Evolutionary conservation across 495 filamentous ascomycete species (phyloP), one percentile per base, ranked within the genome.

Genomic region (Annulohypoxylon bovei): DNA sequence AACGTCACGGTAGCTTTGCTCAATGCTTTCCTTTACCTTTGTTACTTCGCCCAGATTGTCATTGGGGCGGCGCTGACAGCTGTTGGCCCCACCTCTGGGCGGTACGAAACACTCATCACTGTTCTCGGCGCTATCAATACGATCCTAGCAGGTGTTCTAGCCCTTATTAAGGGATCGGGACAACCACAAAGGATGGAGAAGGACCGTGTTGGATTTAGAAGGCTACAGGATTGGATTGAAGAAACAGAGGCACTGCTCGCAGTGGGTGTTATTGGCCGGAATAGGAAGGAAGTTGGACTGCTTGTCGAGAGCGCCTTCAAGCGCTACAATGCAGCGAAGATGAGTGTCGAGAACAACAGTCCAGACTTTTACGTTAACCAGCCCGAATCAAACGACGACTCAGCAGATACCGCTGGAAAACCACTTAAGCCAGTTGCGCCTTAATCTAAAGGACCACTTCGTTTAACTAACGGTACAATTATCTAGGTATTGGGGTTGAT

Each of bases 41-140:
- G 70, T 35, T 74, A 81, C 64, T 63, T 84, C 61, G 59, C 74
- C 11, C 83, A 85, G 70, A 80, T 85, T 52, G 73, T 84, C 39
- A 76, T 84, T 58, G 82, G 81, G 2, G 83, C 83, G 0, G 76
- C 78, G 2, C 71, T 85, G 55, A 85, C 83, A 3, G 82, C 80
- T 0, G 57, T 85, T 28, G 83, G 84, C 0, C 79, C 84, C 2
- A 66, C 67, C 11, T 82, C 82, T 2, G 77, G 70, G 0, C 58
- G 77, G 14, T 78, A 84, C 62, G 68, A 77, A 14, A 40, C 74
- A 1, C 54, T 72, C 27, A 81, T 86, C 47, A 86, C 83, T 1
- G 35, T 81, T 16, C 75, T 85, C 3, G 84, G 84, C 6, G 84
- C 82, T 1, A 18, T 81, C 57, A 86, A 85, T 64, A 86, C 83